Conservation (phyloP, 768 basidiomycete genomes). For the Leccinellum rugosiceps region DNA sequence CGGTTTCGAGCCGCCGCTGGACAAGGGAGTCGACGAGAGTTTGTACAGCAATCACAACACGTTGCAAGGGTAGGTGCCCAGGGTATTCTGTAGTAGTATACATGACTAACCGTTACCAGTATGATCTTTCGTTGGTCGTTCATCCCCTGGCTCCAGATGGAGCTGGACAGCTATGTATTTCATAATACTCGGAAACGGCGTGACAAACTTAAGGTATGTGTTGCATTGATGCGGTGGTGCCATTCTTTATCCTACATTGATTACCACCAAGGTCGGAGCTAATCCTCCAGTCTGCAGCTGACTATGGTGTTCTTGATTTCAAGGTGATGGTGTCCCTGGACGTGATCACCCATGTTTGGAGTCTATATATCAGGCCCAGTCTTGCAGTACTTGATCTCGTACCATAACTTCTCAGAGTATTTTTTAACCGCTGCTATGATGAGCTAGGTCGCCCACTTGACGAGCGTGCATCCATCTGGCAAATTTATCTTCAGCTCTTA, state of each 20-base stretch:
- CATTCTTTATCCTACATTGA: not conserved
- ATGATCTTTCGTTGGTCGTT: not conserved
- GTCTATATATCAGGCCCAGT: conserved; percentile 31
- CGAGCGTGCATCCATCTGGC: not conserved
- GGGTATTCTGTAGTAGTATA: no score
- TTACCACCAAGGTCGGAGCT: not conserved
- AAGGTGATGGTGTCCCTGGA: not conserved
- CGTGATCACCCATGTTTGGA: not conserved
- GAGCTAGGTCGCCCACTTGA: not conserved
- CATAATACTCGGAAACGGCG: conserved; percentile 2
- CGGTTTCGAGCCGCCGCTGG: conserved; percentile 36
- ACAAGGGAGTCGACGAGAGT: conserved; percentile 26
- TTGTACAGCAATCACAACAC: conserved; percentile 29
- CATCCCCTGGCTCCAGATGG: conserved; percentile 8
- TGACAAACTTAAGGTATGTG: conserved; percentile 5
- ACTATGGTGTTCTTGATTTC: not conserved
- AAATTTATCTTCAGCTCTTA: no score
- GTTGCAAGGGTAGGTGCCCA: conserved; percentile 21
- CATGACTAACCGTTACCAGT: not conserved
- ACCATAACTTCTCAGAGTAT: conserved; percentile 26
- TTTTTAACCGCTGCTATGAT: not conserved
- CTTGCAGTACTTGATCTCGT: conserved; percentile 37
- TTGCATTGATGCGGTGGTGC: not conserved
- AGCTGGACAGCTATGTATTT: conserved; percentile 3
- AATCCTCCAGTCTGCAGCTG: not conserved